Evolutionary conservation across 768 basidiomycete genomes (phyloP), one percentile per base, ranked within the genome.

Genomic region (Amanita rubescens): DNA sequence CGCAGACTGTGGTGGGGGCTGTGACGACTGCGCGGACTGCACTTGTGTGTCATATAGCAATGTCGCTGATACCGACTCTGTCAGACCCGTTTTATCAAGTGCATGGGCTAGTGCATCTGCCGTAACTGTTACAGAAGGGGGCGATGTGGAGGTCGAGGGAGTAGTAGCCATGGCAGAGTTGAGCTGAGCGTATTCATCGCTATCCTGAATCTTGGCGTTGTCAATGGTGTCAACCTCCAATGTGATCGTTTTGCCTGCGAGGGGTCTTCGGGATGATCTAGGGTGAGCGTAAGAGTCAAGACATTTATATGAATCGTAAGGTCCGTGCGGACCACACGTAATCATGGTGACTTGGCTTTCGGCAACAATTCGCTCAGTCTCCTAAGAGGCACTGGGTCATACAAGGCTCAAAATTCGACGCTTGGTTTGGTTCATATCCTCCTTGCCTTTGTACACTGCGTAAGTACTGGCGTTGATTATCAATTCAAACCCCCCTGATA

Each of bases 51-150:
- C 41, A 43, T 43, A 43, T 9, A 43, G 41, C 41, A 43, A 43
- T 43, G 41, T 43, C 19, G 41, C 41, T 43, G 41, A 43, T 43
- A 43, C 41, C 12, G 41, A 43, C 41, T 43, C 41, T 25, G 53
- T 54, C 35, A 54, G 45, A 45, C 45, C 53, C 44, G 37, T 54
- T 54, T 54, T 54, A 25, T 54, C 53, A 54, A 54, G 53, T 54
- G 44, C 53, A 54, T 54, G 44, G 39, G 53, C 53, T 54, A 54
- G 27, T 54, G 38, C 53, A 54, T 54, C 53, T 54, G 53, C 53
- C 34, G 53, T 54, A 37, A 54, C 53, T 48, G 45, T 30, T 54
- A 54, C 33, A 37, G 53, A 49, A 49, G 53, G 53, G 53, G 53
- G 48, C 34, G 42, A 43, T 53, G 53, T 54, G 53, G 53, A 54